These are phyloP conservation scores for Poteriospumella lacustris DNA, from an alignment of 108 stramenopile species.

Conservation along the genomic window DNA sequence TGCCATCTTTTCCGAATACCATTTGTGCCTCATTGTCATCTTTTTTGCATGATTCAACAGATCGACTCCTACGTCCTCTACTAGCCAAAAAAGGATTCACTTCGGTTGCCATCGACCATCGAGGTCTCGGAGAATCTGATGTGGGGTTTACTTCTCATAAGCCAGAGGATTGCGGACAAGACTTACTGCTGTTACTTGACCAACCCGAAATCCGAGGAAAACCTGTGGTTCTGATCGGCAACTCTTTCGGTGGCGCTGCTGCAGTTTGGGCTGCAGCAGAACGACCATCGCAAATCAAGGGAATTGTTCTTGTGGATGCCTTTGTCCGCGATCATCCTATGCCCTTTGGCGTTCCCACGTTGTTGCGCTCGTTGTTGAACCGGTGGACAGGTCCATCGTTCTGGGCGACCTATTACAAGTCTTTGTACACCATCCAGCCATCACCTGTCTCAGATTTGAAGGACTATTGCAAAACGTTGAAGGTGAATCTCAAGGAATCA, in stretches of 20 bases:
- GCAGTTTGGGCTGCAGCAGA: background rate
- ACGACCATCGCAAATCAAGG: background rate
- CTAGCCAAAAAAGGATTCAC: background rate
- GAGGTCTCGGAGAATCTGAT: background rate
- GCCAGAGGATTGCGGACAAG: background rate
- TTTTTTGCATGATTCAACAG: background rate
- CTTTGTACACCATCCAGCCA: background rate
- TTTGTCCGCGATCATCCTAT: background rate
- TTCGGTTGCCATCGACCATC: background rate
- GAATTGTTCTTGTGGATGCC: background rate
- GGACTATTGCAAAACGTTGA: background rate
- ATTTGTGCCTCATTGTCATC: background rate
- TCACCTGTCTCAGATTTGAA: background rate
- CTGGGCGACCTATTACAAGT: background rate
- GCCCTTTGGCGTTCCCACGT: background rate
- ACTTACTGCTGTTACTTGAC: background rate
- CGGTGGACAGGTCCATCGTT: background rate
- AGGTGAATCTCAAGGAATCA: background rate
- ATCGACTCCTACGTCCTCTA: background rate
- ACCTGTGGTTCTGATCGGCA: background rate
- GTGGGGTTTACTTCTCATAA: background rate
- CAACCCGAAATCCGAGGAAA: background rate
- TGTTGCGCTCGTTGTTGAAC: background rate
- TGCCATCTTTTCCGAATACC: background rate
- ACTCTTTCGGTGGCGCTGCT: background rate